Evolutionary conservation across 176 grass and related monocot genomes (phyloP).

Genomic region (Lolium rigidum): DNA sequence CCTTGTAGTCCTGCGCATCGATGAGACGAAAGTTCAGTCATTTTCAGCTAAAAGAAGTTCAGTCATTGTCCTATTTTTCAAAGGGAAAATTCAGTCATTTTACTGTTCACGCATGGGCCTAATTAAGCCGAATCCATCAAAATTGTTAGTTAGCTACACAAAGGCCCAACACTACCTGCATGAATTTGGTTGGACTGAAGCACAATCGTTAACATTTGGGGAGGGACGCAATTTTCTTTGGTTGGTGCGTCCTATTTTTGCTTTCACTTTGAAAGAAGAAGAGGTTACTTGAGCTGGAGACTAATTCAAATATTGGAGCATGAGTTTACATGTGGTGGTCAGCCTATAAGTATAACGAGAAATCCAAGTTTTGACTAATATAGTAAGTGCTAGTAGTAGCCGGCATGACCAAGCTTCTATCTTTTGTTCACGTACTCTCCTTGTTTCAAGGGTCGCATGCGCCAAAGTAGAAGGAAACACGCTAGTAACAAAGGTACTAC

Average conservation of each 20-base stretch:
- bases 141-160: not conserved
- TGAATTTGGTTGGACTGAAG: not conserved
- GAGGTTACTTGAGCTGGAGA: not conserved
- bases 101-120: not conserved
- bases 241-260: not conserved
- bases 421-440: not conserved
- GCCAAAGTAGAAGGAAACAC: conserved; percentile 2
- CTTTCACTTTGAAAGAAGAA: not conserved
- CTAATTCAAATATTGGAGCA: not conserved
- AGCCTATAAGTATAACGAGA: not conserved
- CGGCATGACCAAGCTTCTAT: not conserved
- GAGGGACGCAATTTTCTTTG: not conserved
- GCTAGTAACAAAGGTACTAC: not conserved
- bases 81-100: too few species aligned
- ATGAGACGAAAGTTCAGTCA: not conserved
- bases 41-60: not conserved
- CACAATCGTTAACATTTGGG: not conserved
- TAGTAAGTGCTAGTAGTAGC: not conserved
- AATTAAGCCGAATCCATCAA: not conserved
- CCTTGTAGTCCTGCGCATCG: conserved; percentile 62
- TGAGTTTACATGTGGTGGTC: not conserved
- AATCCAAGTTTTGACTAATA: conserved; percentile 7
- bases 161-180: not conserved
- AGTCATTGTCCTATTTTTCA: not conserved
- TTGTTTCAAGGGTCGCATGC: not conserved